Evolutionary conservation across 2,329 filamentous ascomycete genomes (phyloP).

Genomic region (Phyllosticta citribraziliensis): DNA sequence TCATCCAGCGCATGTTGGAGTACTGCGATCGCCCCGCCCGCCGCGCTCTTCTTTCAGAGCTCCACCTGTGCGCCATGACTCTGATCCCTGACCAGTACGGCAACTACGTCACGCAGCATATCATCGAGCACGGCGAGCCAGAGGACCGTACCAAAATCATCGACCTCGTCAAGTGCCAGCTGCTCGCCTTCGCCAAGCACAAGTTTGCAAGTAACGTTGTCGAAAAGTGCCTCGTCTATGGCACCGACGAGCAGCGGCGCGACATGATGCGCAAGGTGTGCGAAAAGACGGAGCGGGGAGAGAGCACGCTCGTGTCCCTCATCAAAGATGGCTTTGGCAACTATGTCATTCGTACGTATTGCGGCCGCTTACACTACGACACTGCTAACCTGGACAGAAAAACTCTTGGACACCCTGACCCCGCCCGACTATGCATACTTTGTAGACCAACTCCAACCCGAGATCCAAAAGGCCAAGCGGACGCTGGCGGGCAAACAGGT

Average conservation of each 20-base stretch:
- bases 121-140: slow-evolving; percentile 67
- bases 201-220: slow-evolving; percentile 98
- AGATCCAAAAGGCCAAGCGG: slow-evolving; percentile 35
- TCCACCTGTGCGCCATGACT: slow-evolving; percentile 60
- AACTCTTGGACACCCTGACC: slow-evolving; percentile 51
- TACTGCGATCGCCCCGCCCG: slow-evolving; percentile 64
- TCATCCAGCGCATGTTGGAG: slow-evolving; percentile 87
- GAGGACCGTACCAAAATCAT: slow-evolving; percentile 68
- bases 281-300: slow-evolving; percentile 53
- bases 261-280: slow-evolving; percentile 55
- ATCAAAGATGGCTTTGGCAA: slow-evolving; percentile 92
- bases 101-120: slow-evolving; percentile 93
- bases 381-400: slow-evolving; percentile 49
- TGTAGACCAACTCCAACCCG: slow-evolving; percentile 32
- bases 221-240: slow-evolving; percentile 76
- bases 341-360: slow-evolving; percentile 82
- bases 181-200: slow-evolving; percentile 76
- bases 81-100: slow-evolving; percentile 84
- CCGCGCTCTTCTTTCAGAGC: slow-evolving; percentile 62
- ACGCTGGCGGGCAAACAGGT: slow-evolving; percentile 36
- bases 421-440: slow-evolving; percentile 33
- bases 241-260: slow-evolving; percentile 57
- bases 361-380: neutral
- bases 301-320: slow-evolving; percentile 60
- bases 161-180: slow-evolving; percentile 57